Base-by-base conservation (phyloP, 106 monocot genomes). In the Allium cepa region DNA sequence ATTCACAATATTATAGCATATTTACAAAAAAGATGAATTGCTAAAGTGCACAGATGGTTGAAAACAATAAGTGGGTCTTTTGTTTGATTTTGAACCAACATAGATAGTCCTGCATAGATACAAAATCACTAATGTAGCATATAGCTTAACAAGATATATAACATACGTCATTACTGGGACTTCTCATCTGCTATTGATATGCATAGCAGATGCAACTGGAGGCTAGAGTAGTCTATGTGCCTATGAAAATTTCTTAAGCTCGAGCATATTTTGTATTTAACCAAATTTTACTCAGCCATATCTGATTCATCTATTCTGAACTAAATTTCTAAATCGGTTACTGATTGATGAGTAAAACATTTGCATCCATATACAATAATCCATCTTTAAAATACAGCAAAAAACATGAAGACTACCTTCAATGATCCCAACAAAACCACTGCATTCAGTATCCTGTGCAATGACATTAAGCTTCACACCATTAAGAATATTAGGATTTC, bases 401-500 rank as follows among this genome's bases (percentile, higher is more conserved):
- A 50, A 7, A 18, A 17, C n/a, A 45, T 22, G 50, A 18, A 48
- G 14, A 51, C 28, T 57, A 85, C 85, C 85, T 81, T 81, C 85
- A 45, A 81, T 36, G 53, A 57, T 85, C 18, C 80, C 85, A 69
- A 85, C 57, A 72, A 85, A 85, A 17, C 78, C 85, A 57, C 78
- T 85, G 56, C 85, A 85, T 8, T 75, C 72, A 26, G 85, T 81
- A 66, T 85, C 85, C 36, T 78, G 81, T 7, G 28, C 3, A 62
- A 85, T 72, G 22, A 81, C 18, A 47, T 75, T 78, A 47, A 85
- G 64, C 60, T 12, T 75, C 14, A 77, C 81, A 10, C 80, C 72
- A 3, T 47, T 17, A 47, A 85, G 85, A 17, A 85, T 50, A 51
- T 48, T 61, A 0, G 73, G 22, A 47, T 85, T 64, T 10, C 26